Evolutionary conservation across 805 yeast genomes (phyloP), one percentile per base, ranked within the genome.

Genomic region (Candida nitratophila): DNA sequence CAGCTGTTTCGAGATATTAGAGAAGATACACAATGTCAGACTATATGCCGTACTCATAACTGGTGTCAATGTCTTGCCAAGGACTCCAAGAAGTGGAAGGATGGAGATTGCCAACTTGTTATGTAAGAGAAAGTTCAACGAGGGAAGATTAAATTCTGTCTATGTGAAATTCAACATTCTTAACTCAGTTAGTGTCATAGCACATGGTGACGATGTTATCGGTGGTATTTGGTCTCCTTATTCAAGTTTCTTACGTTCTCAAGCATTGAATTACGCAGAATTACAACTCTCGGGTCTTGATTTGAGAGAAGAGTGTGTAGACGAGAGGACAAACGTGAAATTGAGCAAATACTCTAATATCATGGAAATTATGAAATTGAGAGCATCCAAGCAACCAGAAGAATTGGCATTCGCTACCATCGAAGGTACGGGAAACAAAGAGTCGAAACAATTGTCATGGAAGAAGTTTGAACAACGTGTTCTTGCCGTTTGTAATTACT

Each of bases 41-140:
- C 78, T 90, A 1, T 85, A 83, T 57, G 89, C 96, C 61, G 81
- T 90, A 2, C 57, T 88, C 48, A 81, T 90, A 2, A 83, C 91
- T 1, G 83, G 87, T 22, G 83, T 86, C 21, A 86, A 86, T 46
- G 72, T 89, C 0, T 68, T 93, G 22, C 96, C 99, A 3, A 77
- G 96, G 56, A 83, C 95, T 29, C 70, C 80, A 55, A 70, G 93
- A 52, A 80, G 86, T 61, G 96, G 96, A 20, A 83, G 96, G 9
- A 71, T 87, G 19, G 98, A 93, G 53, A 84, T 93, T 49, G 98
- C 98, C 0, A 93, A 90, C 53, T 86, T 81, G 84, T 74, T 81
- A 55, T 88, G 86, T 64, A 86, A 82, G 55, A 77, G 81, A 50
- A 75, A 78, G 51, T 89, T 89, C 57, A 69, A 81, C 36, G 84